Base-by-base conservation (phyloP, 306 rosid species). In the Inga oerstediana region DNA sequence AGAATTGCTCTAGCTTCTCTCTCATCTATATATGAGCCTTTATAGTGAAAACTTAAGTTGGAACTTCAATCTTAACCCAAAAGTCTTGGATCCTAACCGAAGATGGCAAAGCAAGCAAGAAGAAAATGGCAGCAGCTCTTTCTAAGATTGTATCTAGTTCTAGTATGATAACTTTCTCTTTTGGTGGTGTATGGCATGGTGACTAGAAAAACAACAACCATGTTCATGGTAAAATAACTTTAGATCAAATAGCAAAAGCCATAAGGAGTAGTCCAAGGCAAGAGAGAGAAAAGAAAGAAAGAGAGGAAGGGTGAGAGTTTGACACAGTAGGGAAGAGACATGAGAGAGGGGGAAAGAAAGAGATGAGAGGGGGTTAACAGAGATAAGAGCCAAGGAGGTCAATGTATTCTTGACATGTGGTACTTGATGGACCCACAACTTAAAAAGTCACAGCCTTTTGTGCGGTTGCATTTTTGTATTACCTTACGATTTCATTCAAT, bases 91-190 rank as follows among this genome's bases (percentile, higher is more conserved):
- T 86, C 94, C 94, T 0, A 98, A 96, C 76, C 30, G 30, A 27
- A 27, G 1, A 27, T 27, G 30, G 30, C 30, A 86, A 88, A 84
- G 89, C 91, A 64, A 98, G 98, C 82, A 96, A 92, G 94, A 90
- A 90, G 95, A 94, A 90, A 89, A 96, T 96, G 99, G 97, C 97
- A 48, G 85, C 89, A 17, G 87, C 94, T 62, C 95, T 96, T 86
- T 84, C 99, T 6, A 97, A 96, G 85, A 81, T 88, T 54, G 90
- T 96, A 66, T 91, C 90, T n/a, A 92, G 90, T 56, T 90, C 97
- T 74, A 86, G 69, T 54, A 97, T 94, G 8, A 89, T 91, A 72
- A 85, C 79, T 80, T 88, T 94, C 67, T 80, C 86, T 67, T 87
- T 92, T 30, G 11, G 30, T 27, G 91, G 93, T 4, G 84, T 89